phyloP scores from a whole-genome alignment of 2,329 filamentous ascomycete species.

The Lachnellula hyalina region DNA sequence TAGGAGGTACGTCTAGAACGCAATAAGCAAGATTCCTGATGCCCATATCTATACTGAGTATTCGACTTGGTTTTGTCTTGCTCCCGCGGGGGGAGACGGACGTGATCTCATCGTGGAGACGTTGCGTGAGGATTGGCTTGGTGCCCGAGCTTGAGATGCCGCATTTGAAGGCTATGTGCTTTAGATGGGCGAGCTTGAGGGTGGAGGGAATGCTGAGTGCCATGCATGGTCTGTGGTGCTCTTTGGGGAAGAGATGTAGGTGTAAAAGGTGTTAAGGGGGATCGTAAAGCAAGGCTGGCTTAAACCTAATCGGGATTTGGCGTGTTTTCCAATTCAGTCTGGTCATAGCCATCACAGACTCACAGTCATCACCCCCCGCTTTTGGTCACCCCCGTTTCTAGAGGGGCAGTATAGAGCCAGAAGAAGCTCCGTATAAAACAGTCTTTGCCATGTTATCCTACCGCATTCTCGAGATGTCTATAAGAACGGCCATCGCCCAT shows the following conservation, averaged over 20 bases:
- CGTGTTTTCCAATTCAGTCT: too few relatives aligned
- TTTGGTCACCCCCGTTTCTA: too few relatives aligned
- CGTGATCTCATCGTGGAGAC: constrained; percentile 40
- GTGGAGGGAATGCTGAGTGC: constrained; percentile 25
- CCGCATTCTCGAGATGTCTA: too few relatives aligned
- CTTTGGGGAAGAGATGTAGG: background rate
- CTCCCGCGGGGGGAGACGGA: constrained; percentile 16
- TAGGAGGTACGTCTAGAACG: constrained; percentile 41
- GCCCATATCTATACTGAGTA: constrained; percentile 80
- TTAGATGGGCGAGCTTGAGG: constrained; percentile 50
- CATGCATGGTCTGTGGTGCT: constrained; percentile 25
- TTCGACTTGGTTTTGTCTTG: constrained; percentile 31
- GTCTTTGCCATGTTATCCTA: too few relatives aligned
- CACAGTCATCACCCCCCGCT: too few relatives aligned
- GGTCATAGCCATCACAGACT: too few relatives aligned
- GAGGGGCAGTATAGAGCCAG: too few relatives aligned
- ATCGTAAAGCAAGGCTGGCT: background rate
- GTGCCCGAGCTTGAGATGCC: constrained; percentile 55
- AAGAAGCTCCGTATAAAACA: too few relatives aligned
- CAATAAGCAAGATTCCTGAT: constrained; percentile 77
- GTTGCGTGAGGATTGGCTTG: constrained; percentile 49
- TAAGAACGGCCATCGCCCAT: too few relatives aligned
- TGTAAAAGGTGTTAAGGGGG: too few relatives aligned
- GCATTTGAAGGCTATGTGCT: constrained; percentile 54
- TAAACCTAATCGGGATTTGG: too few relatives aligned